Percentiles rank a stretch among this genome's conserved stretches.
Conservation (phyloP, 345 rosid genomes). For the Lenwebbia sp. region DNA sequence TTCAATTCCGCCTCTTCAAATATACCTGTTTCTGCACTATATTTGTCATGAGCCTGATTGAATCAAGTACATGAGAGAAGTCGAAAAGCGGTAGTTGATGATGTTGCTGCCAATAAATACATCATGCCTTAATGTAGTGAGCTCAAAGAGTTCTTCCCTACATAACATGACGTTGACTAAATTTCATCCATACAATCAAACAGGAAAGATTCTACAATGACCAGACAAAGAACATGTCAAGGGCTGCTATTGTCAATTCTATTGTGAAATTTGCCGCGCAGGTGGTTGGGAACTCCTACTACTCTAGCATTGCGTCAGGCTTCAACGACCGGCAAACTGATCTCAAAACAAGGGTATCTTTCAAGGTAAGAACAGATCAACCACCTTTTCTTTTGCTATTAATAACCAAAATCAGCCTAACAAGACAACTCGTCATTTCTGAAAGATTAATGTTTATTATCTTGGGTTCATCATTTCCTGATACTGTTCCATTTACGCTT, state of each 20-base stretch:
- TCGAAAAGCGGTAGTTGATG: neutral
- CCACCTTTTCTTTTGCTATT: neutral
- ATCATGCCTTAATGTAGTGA: neutral
- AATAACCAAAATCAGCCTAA: neutral
- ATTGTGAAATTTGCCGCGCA: constrained; percentile 38
- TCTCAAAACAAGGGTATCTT: constrained; percentile 68
- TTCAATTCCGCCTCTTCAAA: neutral
- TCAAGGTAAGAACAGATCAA: constrained; percentile 42
- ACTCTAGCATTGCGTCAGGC: constrained; percentile 37
- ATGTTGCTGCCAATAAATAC: neutral
- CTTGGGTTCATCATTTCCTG: neutral
- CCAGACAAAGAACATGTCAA: constrained; percentile 46
- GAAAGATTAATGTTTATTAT: neutral
- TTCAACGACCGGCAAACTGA: constrained; percentile 48
- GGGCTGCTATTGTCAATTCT: constrained; percentile 40
- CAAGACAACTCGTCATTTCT: neutral
- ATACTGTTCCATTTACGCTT: neutral
- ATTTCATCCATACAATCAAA: neutral
- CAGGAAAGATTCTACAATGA: constrained; percentile 70
- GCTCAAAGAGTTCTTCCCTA: neutral
- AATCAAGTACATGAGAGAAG: neutral
- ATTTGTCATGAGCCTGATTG: neutral
- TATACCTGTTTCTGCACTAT: neutral
- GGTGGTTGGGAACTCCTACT: constrained; percentile 47
- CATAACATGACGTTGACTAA: neutral